phyloP scores from a whole-genome alignment of 1,139 yeast species.

The Suhomyces bokatorum region DNA sequence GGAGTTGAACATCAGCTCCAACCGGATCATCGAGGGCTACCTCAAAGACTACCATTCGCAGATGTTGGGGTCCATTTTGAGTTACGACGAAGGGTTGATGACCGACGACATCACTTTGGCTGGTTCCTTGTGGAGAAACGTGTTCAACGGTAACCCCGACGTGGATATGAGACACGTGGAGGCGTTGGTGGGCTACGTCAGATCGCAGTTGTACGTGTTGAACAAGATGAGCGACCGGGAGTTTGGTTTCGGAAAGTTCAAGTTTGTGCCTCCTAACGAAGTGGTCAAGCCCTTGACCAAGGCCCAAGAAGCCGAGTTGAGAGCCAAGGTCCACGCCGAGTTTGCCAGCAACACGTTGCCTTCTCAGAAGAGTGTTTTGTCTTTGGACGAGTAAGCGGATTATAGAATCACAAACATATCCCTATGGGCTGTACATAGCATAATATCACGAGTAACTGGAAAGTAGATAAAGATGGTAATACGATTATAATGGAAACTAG shows the following conservation, averaged over 20 bases:
- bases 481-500: too few species aligned
- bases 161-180: constrained; percentile 84
- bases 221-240: constrained; percentile 86
- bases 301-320: constrained; percentile 53
- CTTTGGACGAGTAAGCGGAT: constrained; percentile 55
- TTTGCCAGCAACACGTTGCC: constrained; percentile 56
- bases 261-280: constrained; percentile 82
- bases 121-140: constrained; percentile 86
- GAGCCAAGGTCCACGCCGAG: constrained; percentile 37
- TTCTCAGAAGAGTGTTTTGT: constrained; percentile 60
- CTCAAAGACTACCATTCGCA: constrained; percentile 90
- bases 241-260: constrained; percentile 86
- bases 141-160: constrained; percentile 82
- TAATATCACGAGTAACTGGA: neutral
- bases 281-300: constrained; percentile 70
- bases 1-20: constrained; percentile 83
- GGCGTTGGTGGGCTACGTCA: constrained; percentile 81
- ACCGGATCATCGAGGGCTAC: constrained; percentile 80
- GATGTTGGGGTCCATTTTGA: constrained; percentile 82
- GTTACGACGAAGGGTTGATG: constrained; percentile 90
- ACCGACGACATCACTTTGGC: constrained; percentile 85
- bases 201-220: constrained; percentile 85
- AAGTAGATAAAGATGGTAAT: too few species aligned
- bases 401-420: neutral
- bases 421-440: constrained; percentile 2